phyloP scores from a whole-genome alignment of 2,329 filamentous ascomycete genomes.

The Fusarium pininemorale region DNA sequence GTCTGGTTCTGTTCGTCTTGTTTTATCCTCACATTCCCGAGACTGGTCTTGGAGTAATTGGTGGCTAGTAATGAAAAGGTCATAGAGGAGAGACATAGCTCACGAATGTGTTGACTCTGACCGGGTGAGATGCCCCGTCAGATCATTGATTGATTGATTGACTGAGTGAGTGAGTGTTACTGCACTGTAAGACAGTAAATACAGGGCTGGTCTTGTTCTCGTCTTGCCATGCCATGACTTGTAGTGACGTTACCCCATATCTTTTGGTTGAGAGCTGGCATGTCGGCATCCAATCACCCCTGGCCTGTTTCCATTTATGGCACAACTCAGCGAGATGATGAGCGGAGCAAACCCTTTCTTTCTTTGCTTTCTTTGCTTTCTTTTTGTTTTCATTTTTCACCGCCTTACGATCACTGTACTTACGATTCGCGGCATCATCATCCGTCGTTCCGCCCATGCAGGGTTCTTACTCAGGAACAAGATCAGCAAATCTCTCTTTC shows the following conservation, averaged over 20 bases:
- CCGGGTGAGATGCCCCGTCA: not conserved
- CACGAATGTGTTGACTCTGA: not conserved
- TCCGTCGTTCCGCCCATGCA: not conserved
- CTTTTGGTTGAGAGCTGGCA: conserved; percentile 23
- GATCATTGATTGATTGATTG: too few species aligned
- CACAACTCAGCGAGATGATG: conserved; percentile 23
- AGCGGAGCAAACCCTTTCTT: conserved; percentile 9
- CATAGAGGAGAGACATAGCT: not conserved
- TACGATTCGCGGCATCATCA: conserved; percentile 1
- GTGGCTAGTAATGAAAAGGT: not conserved
- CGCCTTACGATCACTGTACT: not conserved
- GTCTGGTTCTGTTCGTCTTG: not conserved
- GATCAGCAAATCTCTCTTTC: not conserved
- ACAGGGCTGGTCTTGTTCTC: conserved; percentile 3
- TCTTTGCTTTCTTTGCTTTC: not conserved
- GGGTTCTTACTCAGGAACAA: not conserved
- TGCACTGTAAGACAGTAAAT: not conserved
- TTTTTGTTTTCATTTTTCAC: conserved; percentile 12
- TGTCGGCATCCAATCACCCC: conserved; percentile 22
- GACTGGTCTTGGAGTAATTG: conserved; percentile 8
- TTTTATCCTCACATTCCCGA: conserved; percentile 29
- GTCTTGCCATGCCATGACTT: conserved; percentile 30
- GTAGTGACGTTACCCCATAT: conserved; percentile 35
- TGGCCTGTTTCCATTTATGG: conserved; percentile 33
- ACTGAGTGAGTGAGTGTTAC: not conserved